These are phyloP conservation scores for Paraconiothyrium sp. DNA, from an alignment of 2,329 filamentous ascomycete species.

Conservation along the genomic window DNA sequence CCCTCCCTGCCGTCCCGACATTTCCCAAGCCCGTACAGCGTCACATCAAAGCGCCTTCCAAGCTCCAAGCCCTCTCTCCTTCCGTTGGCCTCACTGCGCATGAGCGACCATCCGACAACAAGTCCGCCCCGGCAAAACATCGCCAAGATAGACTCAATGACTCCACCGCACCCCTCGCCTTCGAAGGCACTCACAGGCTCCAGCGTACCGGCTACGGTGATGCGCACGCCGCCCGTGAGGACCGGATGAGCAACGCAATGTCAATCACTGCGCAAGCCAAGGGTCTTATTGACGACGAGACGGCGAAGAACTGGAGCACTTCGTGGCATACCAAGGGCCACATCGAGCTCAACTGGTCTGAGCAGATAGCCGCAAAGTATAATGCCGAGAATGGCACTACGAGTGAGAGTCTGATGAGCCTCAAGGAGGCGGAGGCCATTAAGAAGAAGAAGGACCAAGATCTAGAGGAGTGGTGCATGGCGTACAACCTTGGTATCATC, in stretches of 20 bases:
- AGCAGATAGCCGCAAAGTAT: constrained; percentile 24
- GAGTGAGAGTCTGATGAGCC: constrained; percentile 21
- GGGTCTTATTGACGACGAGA: constrained; percentile 24
- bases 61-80: neutral
- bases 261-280: constrained; percentile 15
- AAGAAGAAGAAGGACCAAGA: constrained; percentile 25
- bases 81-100: neutral
- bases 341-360: constrained; percentile 22
- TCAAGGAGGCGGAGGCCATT: constrained; percentile 22
- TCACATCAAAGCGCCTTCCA: neutral
- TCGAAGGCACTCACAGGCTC: neutral
- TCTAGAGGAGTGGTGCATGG: constrained; percentile 24
- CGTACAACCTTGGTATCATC: constrained; percentile 29
- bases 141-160: neutral
- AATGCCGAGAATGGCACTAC: constrained; percentile 20
- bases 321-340: constrained; percentile 24
- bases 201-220: constrained; percentile 30
- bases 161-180: neutral
- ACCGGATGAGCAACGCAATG: constrained; percentile 25
- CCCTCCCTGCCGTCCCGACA: neutral
- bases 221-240: constrained; percentile 26
- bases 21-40: neutral
- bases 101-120: neutral
- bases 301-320: constrained; percentile 25
- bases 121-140: neutral